Base-by-base conservation (phyloP, 192 early-diverging fungal genomes). In the Glomus cerebriforme region DNA sequence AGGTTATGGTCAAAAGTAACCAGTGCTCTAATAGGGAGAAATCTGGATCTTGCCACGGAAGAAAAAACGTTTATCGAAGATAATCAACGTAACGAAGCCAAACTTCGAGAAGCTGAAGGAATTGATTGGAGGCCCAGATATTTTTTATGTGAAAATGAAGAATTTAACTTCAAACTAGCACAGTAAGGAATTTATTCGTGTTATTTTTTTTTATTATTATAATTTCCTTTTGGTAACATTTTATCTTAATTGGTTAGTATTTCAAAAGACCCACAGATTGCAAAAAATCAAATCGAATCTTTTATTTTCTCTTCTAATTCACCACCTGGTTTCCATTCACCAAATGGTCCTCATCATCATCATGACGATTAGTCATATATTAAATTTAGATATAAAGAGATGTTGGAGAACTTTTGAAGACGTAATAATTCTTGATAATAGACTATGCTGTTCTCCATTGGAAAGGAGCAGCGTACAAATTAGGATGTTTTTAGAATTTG, bases 1-100 rank as follows among this genome's bases (percentile, higher is more conserved):
- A 87, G 87, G 17, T 79, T 95, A 73, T 96, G 95, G 95, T 86
- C 86, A 70, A 81, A 92, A 59, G 88, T 96, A 13, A 96, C 95
- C 49, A 87, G 82, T 39, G 93, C 92, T 10, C 83, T 96, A 35
- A 82, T 75, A 43, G 85, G 86, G 9, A 87, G 85, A 75, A 88
- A 94, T 74, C 81, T 93, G 82, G 89, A 93, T 29, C 70, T 85
- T 17, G 95, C 95, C 0, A 93, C 92, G 17, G 75, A 77, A 1
- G 88, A 93, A 80, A 96, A 96, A 76, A 82, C 79, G 13, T 85
- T 82, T 0, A 92, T 96, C 37, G 95, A 96, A 82, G 91, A 93
- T 73, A 77, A 74, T 37, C 95, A 96, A 83, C 91, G 95, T 39
- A 75, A 85, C 59, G 86, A 85, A 24, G 82, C 85, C 8, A 88